These are phyloP conservation scores for Camillea tinctor DNA, from an alignment of 2,329 filamentous ascomycete genomes.

Conservation along the genomic window DNA sequence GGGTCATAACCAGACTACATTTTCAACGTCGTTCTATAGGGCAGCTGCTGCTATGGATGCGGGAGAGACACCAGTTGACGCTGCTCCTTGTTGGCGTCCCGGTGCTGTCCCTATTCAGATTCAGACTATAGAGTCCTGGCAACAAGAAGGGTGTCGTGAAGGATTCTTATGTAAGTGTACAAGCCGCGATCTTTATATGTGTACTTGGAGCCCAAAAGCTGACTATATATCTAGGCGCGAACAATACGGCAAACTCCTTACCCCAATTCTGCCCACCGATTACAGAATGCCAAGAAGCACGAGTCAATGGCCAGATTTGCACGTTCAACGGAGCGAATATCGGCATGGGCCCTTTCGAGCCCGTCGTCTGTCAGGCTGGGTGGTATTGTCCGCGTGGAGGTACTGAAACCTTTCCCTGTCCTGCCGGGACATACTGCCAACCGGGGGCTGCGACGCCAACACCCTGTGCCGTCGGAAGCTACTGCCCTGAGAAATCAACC, in stretches of 20 bases:
- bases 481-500: constrained; percentile 44
- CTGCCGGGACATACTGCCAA: constrained; percentile 50
- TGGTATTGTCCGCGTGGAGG: constrained; percentile 47
- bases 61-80: constrained; percentile 34
- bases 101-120: constrained; percentile 42
- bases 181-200: no score
- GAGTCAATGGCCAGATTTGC: constrained; percentile 37
- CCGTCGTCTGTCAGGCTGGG: constrained; percentile 48
- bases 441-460: constrained; percentile 47
- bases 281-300: constrained; percentile 35
- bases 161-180: constrained; percentile 43
- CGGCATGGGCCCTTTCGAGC: constrained; percentile 49
- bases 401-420: constrained; percentile 42
- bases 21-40: constrained; percentile 42
- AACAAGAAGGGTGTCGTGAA: constrained; percentile 35
- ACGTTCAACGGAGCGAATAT: constrained; percentile 34
- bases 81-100: constrained; percentile 39
- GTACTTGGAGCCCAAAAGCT: constrained; percentile 3
- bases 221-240: constrained; percentile 32
- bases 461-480: constrained; percentile 45
- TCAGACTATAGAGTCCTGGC: constrained; percentile 38
- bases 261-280: constrained; percentile 44
- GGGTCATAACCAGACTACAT: constrained; percentile 39
- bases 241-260: constrained; percentile 46
- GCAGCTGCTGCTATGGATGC: constrained; percentile 25